A percentile compares a stretch with the other conserved stretches of the same genome.
These are phyloP conservation scores for Orbilia javanica DNA, from an alignment of 2,329 filamentous ascomycete species.

Conservation along the genomic window DNA sequence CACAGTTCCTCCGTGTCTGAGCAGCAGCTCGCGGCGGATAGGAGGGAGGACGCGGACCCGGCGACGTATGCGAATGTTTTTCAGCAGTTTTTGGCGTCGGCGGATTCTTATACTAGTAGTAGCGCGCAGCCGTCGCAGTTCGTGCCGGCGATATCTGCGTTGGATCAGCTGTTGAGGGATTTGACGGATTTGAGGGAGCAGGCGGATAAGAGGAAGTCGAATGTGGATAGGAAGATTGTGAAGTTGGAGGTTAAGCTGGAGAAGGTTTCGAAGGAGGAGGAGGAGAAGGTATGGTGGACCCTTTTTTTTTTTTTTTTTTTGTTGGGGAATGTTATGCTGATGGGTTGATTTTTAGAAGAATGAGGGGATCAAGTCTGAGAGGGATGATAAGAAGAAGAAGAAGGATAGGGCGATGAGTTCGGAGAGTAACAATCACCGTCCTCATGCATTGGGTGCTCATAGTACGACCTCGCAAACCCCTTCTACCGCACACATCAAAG, in stretches of 20 bases:
- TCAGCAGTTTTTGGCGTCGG: slow-evolving; percentile 47
- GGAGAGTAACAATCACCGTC: slow-evolving; percentile 60
- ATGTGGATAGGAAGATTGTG: slow-evolving; percentile 41
- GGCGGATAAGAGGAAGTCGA: slow-evolving; percentile 40
- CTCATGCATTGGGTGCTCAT: slow-evolving; percentile 61
- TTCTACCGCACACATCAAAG: slow-evolving; percentile 59
- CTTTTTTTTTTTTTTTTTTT: background rate
- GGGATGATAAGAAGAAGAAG: slow-evolving; percentile 60
- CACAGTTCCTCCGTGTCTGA: slow-evolving; percentile 56
- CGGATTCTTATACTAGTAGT: slow-evolving; percentile 49
- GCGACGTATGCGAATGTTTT: slow-evolving; percentile 53
- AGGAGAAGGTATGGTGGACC: slow-evolving; percentile 42
- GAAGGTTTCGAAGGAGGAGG: slow-evolving; percentile 45
- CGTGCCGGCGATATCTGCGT: slow-evolving; percentile 51
- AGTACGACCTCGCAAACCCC: slow-evolving; percentile 59
- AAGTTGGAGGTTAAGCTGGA: slow-evolving; percentile 50
- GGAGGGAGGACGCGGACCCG: slow-evolving; percentile 49
- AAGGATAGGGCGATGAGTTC: slow-evolving; percentile 60
- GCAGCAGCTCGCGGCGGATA: slow-evolving; percentile 39
- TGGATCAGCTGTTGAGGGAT: slow-evolving; percentile 50
- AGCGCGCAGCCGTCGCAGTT: slow-evolving; percentile 41
- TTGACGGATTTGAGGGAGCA: slow-evolving; percentile 55
- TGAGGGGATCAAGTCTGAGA: slow-evolving; percentile 56
- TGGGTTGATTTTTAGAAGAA: slow-evolving; percentile 35
- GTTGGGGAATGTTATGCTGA: slow-evolving; percentile 13